phyloP scores from a whole-genome alignment of 1,139 yeast species.

The Diutina siamensis region DNA sequence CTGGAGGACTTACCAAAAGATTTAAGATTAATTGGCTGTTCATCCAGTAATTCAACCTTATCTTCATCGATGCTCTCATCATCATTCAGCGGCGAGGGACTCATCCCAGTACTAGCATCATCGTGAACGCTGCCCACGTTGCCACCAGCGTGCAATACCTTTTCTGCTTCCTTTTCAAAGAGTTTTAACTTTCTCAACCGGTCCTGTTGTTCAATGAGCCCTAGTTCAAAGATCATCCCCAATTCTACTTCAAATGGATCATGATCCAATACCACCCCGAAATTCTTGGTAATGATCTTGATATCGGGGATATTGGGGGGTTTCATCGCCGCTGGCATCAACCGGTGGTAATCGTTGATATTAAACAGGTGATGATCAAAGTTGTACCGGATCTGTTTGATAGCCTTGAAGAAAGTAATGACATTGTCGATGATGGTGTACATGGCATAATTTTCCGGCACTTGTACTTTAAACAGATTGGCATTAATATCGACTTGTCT shows the following conservation, averaged over 20 bases:
- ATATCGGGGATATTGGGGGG: conserved; percentile 22
- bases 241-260: conserved; percentile 35
- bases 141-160: conserved; percentile 7
- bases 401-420: conserved; percentile 48
- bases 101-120: neutral
- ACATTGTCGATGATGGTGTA: conserved; percentile 58
- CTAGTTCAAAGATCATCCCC: conserved; percentile 26
- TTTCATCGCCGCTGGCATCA: conserved; percentile 22
- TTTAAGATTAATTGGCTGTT: too few relatives aligned
- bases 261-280: conserved; percentile 28
- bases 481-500: conserved; percentile 16
- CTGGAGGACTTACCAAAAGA: too few relatives aligned
- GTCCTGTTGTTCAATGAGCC: conserved; percentile 24
- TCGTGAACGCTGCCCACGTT: neutral
- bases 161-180: conserved; percentile 18
- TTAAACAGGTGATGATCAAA: conserved; percentile 30
- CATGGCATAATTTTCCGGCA: conserved; percentile 55
- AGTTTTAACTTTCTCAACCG: conserved; percentile 19
- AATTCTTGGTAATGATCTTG: conserved; percentile 7
- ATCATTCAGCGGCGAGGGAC: conserved; percentile 2
- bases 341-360: conserved; percentile 24
- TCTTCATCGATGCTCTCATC: conserved; percentile 8
- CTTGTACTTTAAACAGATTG: conserved; percentile 21
- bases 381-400: conserved; percentile 42
- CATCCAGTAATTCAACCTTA: conserved; percentile 9